Conservation (phyloP, 2,329 filamentous ascomycete species). For the Trichoderma guizhouense region DNA sequence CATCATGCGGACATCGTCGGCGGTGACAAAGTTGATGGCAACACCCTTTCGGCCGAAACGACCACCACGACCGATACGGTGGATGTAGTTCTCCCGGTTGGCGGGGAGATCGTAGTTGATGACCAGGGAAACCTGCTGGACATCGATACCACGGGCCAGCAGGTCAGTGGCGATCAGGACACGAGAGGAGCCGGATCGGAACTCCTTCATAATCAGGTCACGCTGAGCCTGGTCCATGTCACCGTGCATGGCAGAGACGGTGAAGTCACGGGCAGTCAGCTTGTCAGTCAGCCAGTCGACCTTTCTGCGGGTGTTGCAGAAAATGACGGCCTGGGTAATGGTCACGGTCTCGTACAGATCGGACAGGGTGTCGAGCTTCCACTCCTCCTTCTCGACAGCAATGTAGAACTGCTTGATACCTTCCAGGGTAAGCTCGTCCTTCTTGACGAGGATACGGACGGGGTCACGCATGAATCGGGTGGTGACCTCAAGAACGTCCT, state of each 20-base stretch:
- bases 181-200: constrained; percentile 97
- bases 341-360: constrained; percentile 99
- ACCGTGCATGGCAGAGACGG: constrained; percentile 99
- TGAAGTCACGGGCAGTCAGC: constrained; percentile 97
- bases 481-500: constrained; percentile 98
- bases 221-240: constrained; percentile 98
- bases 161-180: constrained; percentile 98
- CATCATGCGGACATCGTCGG: constrained; percentile 99
- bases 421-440: constrained; percentile 98
- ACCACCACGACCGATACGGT: constrained; percentile 98
- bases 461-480: constrained; percentile 99
- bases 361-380: constrained; percentile 98
- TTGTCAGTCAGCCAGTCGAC: constrained; percentile 99
- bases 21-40: constrained; percentile 99
- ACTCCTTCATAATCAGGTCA: constrained; percentile 99
- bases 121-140: constrained; percentile 98
- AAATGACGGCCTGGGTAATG: constrained; percentile 99
- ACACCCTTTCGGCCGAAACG: constrained; percentile 99
- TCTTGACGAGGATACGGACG: constrained; percentile 98
- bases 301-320: constrained; percentile 99
- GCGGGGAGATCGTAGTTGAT: constrained; percentile 99
- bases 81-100: constrained; percentile 99
- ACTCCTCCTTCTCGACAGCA: constrained; percentile 99
- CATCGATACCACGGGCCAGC: constrained; percentile 98
- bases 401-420: constrained; percentile 99